Evolutionary conservation across 1,139 yeast species (phyloP).

Genomic region (Yamadazyma mexicana): DNA sequence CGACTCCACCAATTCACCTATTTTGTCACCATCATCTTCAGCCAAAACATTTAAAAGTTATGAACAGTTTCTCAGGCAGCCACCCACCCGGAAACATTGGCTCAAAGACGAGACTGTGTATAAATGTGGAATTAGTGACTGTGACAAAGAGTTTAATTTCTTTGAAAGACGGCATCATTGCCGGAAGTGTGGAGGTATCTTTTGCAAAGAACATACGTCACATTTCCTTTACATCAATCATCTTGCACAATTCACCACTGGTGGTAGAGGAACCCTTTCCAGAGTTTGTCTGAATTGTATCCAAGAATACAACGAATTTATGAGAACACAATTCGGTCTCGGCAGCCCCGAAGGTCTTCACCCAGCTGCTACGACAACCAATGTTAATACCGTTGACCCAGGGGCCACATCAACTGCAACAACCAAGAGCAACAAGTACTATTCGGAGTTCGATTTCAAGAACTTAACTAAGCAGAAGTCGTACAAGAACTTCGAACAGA

Average conservation of each 20-base stretch:
- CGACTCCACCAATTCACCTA: slow-evolving; percentile 24
- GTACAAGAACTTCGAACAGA: slow-evolving; percentile 2
- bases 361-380: not conserved
- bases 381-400: not conserved
- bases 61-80: slow-evolving; percentile 35
- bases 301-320: slow-evolving; percentile 61
- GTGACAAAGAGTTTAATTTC: slow-evolving; percentile 64
- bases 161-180: slow-evolving; percentile 93
- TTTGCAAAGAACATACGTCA: slow-evolving; percentile 68
- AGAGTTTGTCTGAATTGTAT: slow-evolving; percentile 82
- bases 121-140: slow-evolving; percentile 58
- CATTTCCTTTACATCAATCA: slow-evolving; percentile 63
- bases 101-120: slow-evolving; percentile 63
- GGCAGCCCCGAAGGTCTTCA: slow-evolving; percentile 3
- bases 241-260: slow-evolving; percentile 72
- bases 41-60: slow-evolving; percentile 15
- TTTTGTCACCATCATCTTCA: slow-evolving; percentile 12
- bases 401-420: not conserved
- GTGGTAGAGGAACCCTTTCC: slow-evolving; percentile 69
- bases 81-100: slow-evolving; percentile 78
- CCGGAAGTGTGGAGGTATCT: slow-evolving; percentile 89
- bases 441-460: slow-evolving; percentile 2
- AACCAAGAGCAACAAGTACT: slow-evolving; percentile 2
- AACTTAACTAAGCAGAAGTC: slow-evolving; percentile 1
- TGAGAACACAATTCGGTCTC: slow-evolving; percentile 41